These are phyloP conservation scores for Apophysomyces variabilis DNA, from an alignment of 371 early-diverging fungal species.

Conservation along the genomic window DNA sequence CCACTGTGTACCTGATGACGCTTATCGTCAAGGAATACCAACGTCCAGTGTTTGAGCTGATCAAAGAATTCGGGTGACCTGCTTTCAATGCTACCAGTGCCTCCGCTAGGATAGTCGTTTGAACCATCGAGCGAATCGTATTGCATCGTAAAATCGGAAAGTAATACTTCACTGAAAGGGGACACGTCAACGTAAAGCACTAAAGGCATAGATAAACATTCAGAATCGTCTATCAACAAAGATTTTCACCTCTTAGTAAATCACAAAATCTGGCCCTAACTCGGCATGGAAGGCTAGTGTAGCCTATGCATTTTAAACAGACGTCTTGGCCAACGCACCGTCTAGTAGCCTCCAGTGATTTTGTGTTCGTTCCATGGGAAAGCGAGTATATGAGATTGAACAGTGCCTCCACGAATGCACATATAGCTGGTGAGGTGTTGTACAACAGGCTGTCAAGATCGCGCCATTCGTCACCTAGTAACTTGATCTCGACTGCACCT, in stretches of 20 bases:
- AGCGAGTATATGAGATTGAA: constrained; percentile 31
- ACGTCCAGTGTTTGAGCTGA: constrained; percentile 32
- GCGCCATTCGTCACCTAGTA: constrained; percentile 29
- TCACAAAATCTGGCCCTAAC: constrained; percentile 49
- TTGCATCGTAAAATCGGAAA: constrained; percentile 40
- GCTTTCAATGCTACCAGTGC: constrained; percentile 22
- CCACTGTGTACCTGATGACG: constrained; percentile 25
- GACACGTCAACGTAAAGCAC: constrained; percentile 33
- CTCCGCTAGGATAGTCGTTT: constrained; percentile 33
- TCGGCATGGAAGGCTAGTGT: constrained; percentile 36
- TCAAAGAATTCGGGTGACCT: constrained; percentile 31
- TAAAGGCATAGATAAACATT: constrained; percentile 3
- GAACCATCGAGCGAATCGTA: constrained; percentile 23
- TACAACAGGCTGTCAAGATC: constrained; percentile 21
- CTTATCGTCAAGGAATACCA: constrained; percentile 31
- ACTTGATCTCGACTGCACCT: constrained; percentile 22
- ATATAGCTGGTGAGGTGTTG: constrained; percentile 13
- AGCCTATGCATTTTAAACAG: constrained; percentile 43
- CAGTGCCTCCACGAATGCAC: constrained; percentile 21
- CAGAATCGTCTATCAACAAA: background rate
- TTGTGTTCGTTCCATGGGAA: constrained; percentile 22
- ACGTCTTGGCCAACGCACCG: constrained; percentile 37
- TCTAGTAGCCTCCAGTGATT: constrained; percentile 18
- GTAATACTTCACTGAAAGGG: constrained; percentile 28
- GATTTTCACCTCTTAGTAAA: constrained; percentile 41